phyloP scores from a whole-genome alignment of 345 rosid species.

The Lepidium sativum region DNA sequence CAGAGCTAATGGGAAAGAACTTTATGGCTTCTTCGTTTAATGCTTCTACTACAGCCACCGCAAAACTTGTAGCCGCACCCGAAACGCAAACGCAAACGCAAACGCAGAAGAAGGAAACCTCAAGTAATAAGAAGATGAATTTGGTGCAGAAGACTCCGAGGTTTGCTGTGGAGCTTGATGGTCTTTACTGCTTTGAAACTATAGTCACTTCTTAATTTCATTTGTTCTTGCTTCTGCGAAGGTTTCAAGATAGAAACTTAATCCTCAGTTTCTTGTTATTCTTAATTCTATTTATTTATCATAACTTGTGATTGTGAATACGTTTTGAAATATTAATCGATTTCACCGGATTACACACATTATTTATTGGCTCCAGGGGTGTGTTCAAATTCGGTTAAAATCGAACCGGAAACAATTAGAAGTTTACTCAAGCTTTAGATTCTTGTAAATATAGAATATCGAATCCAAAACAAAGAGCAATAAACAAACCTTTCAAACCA shows the following conservation, averaged over 20 bases:
- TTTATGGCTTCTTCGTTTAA: conserved; percentile 21
- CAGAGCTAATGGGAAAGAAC: conserved; percentile 46
- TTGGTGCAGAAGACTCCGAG: conserved; percentile 28
- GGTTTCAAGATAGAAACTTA: not conserved
- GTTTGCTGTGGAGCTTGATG: conserved; percentile 54
- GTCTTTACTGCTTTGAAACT: conserved; percentile 68
- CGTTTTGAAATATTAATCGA: not conserved
- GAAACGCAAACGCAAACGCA: conserved; percentile 20
- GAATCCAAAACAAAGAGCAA: not conserved
- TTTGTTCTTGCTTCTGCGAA: not conserved
- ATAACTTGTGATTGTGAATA: conserved; percentile 8
- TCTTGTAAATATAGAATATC: not conserved
- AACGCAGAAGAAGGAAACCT: conserved; percentile 19
- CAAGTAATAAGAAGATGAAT: conserved; percentile 7
- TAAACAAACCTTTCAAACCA: too few relatives aligned
- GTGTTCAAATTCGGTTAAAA: not conserved
- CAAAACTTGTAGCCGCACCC: not conserved
- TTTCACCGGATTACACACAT: not conserved
- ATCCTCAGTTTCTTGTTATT: not conserved
- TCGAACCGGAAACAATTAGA: not conserved
- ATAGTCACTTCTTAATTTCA: conserved; percentile 29
- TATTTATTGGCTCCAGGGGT: not conserved
- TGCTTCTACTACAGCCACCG: not conserved
- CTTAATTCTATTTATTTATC: conserved; percentile 13
- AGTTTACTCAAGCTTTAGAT: not conserved